phyloP scores from a whole-genome alignment of 306 rosid species.

The Citrullus mucosospermus region DNA sequence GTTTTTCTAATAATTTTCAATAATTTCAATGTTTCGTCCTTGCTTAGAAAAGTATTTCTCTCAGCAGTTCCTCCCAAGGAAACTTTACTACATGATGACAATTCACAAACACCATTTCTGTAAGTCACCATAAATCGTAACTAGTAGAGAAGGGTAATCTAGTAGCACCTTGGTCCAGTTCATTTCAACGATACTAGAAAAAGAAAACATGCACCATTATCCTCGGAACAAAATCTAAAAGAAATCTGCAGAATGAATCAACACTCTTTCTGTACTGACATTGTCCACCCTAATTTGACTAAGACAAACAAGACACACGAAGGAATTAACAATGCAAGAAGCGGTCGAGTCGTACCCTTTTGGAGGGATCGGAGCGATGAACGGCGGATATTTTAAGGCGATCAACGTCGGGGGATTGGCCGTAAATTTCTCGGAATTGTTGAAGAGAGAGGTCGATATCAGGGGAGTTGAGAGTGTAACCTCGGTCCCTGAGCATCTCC shows the following conservation, averaged over 20 bases:
- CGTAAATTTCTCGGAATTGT: slow-evolving; percentile 43
- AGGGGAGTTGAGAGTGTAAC: slow-evolving; percentile 36
- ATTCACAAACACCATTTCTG: neutral
- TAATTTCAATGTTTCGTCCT: neutral
- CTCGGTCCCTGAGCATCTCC: slow-evolving; percentile 89
- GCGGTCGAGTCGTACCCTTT: slow-evolving; percentile 19
- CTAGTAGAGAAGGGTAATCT: neutral
- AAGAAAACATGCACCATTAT: neutral
- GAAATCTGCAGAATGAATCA: neutral
- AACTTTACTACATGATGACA: neutral
- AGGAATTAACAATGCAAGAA: neutral
- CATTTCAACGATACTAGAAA: neutral
- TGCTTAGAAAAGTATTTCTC: neutral
- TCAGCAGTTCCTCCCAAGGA: neutral
- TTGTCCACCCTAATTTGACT: neutral
- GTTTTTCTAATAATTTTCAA: neutral
- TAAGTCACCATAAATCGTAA: neutral
- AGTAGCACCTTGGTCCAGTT: neutral
- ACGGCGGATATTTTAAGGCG: slow-evolving; percentile 61
- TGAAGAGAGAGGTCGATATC: slow-evolving; percentile 51
- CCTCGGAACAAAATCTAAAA: neutral
- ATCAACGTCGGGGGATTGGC: slow-evolving; percentile 41
- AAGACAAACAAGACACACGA: neutral
- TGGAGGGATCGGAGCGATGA: slow-evolving; percentile 49
- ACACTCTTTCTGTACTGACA: neutral